Evolutionary conservation across 306 rosid genomes (phyloP).

Genomic region (Vigna reflexopilosa): DNA sequence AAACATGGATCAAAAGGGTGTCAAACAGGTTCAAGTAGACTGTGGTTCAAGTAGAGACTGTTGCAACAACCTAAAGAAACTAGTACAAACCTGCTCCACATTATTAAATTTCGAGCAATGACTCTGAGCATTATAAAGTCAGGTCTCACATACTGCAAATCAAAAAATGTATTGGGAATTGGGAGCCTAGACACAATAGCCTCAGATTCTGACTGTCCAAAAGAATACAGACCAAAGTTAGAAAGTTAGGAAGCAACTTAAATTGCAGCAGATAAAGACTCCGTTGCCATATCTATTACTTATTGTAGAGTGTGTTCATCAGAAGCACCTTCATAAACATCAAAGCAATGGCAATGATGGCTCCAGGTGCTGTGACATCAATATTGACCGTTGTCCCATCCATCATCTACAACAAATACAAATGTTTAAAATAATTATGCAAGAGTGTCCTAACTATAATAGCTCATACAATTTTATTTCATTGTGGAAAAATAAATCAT

Average conservation of each 20-base stretch:
- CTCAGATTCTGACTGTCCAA: constrained; percentile 85
- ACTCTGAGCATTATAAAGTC: constrained; percentile 98
- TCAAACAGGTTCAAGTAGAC: constrained; percentile 40
- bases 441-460: constrained; percentile 14
- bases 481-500: not conserved
- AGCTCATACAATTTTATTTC: constrained; percentile 32
- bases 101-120: constrained; percentile 90
- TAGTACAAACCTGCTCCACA: constrained; percentile 91
- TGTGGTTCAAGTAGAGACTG: too few species aligned
- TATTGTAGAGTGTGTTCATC: constrained; percentile 35
- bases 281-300: constrained; percentile 40
- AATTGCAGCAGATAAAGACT: constrained; percentile 39
- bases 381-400: constrained; percentile 87
- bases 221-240: constrained; percentile 45
- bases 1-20: constrained; percentile 45
- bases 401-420: constrained; percentile 71
- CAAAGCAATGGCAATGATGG: constrained; percentile 86
- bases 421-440: constrained; percentile 38
- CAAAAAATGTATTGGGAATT: constrained; percentile 83
- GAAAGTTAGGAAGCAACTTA: constrained; percentile 32
- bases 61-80: constrained; percentile 38
- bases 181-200: constrained; percentile 84
- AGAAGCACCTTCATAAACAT: constrained; percentile 87
- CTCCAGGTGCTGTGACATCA: constrained; percentile 98
- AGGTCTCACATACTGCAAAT: constrained; percentile 95